Evolutionary conservation across 805 yeast genomes (phyloP), one percentile per base, ranked within the genome.

Genomic region (Millerozyma acaciae): DNA sequence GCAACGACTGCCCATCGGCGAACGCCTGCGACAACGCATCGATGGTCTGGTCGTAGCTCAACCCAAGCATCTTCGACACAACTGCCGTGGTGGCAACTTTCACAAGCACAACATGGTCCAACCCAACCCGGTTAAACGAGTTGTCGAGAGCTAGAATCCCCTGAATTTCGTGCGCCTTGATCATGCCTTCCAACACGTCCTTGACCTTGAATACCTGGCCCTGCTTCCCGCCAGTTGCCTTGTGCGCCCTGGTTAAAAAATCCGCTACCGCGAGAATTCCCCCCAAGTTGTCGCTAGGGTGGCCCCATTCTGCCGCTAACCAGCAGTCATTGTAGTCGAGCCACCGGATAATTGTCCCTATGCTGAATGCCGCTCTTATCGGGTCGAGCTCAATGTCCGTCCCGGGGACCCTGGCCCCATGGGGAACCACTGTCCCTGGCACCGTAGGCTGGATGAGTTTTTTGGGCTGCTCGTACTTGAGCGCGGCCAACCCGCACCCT

Each of bases 221-320:
- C 16, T 48, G 46, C 28, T 51, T 52, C 16, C 64, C 66, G 22
- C 52, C 51, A 20, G 64, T 57, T 12, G 65, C 61, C 45, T 63
- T 65, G 33, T 62, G 52, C 16, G 60, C 47, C 42, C 80, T 64
- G 33, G 76, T 69, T 36, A 70, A 60, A 58, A 73, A 65, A 52
- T 76, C 81, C 20, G 80, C 72, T 21, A 76, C 76, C 2, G 81
- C 77, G 9, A 76, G 51, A 37, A 76, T 74, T 32, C 78, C 77
- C 29, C 80, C 81, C 32, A 76, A 46, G 51, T 76, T 76, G 47
- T 76, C 82, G 20, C 78, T 70, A 16, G 81, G 82, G 51, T 76
- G 82, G 4, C 82, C 82, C 81, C 82, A 76, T 51, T 76, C 81
- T n/a, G 79, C 80, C 30, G 81, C 82, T 25, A 76, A 54, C 81